Evolutionary conservation across 2,329 filamentous ascomycete genomes (phyloP), one percentile per base, ranked within the genome.

Genomic region (Metarhizium album): DNA sequence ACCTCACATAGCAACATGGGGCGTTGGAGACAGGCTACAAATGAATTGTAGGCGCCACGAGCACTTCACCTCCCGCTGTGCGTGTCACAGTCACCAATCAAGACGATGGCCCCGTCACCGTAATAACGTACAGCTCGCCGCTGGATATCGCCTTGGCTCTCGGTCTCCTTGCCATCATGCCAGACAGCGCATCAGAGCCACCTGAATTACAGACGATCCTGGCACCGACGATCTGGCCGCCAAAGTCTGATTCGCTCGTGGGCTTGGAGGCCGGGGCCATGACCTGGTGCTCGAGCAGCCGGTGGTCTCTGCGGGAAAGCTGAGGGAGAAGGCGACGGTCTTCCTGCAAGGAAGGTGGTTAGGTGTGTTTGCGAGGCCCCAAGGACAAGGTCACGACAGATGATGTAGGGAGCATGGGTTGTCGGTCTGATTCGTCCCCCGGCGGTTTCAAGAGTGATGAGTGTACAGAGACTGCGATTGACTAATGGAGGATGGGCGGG

Each of bases 51-150:
- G n/a, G n/a, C n/a, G n/a, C n/a, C n/a, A 62, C 64, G 20, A 58
- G 58, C 47, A 53, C 58, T 23, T 64, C 63, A 54, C 63, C 66
- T 46, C 65, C 62, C 16, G 63, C 63, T n/a, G 52, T 72, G 27
- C 57, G 59, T 11, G 55, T 68, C 51, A 62, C 60, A 20, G 64
- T 71, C 45, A 66, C 64, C 53, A 72, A 72, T 62, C 60, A 60
- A 9, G 59, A 66, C 54, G 55, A 62, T n/a, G 46, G 54, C 24
- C 55, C 65, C 27, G 60, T 71, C 42, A 70, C 67, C 16, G 55
- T 72, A 11, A 60, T 70, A 45, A 54, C 57, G 16, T 71, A 69
- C 66, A 55, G 67, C 47, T 67, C 69, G 4, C 69, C 69, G 35
- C 59, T 72, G 40, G 69, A 72, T 51, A 48, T 67, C 38, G 65